Evolutionary conservation across 805 yeast genomes (phyloP).

Genomic region (Torulaspora franciscae): DNA sequence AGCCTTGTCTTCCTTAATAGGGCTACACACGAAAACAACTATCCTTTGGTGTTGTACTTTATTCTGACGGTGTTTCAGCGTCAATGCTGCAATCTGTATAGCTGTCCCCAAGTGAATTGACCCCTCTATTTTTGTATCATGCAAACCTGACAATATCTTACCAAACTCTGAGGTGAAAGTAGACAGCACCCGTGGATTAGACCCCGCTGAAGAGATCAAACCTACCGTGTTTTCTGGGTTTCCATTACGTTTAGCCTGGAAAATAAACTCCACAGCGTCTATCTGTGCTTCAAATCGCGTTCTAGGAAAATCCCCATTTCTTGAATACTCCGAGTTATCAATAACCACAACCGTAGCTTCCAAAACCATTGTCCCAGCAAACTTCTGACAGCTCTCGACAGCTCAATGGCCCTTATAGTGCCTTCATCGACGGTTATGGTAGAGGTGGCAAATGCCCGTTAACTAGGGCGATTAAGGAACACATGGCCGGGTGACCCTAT

Average conservation of each 20-base stretch:
- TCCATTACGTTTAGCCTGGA: conserved; percentile 76
- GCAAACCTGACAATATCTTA: conserved; percentile 75
- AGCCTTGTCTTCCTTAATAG: conserved; percentile 59
- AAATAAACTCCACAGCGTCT: conserved; percentile 81
- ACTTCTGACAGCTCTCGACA: neutral
- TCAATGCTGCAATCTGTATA: conserved; percentile 87
- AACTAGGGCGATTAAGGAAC: neutral
- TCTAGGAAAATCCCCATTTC: conserved; percentile 90
- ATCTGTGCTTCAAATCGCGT: conserved; percentile 89
- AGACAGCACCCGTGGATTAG: conserved; percentile 78
- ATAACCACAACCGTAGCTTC: conserved; percentile 95
- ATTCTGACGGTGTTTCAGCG: conserved; percentile 93
- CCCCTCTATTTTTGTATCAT: conserved; percentile 71
- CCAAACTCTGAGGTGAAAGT: conserved; percentile 87
- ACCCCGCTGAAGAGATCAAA: conserved; percentile 80
- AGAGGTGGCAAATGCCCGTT: conserved; percentile 4
- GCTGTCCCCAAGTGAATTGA: conserved; percentile 67
- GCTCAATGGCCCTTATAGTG: neutral
- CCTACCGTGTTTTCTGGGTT: conserved; percentile 97
- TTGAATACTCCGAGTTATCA: conserved; percentile 92
- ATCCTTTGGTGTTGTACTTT: conserved; percentile 88
- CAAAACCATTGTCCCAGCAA: conserved; percentile 61
- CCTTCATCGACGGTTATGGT: neutral
- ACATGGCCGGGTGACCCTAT: neutral
- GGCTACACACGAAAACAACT: conserved; percentile 84